Evolutionary conservation across 352 stramenopile genomes (phyloP).

Genomic region (Elongisporangium senticosum): DNA sequence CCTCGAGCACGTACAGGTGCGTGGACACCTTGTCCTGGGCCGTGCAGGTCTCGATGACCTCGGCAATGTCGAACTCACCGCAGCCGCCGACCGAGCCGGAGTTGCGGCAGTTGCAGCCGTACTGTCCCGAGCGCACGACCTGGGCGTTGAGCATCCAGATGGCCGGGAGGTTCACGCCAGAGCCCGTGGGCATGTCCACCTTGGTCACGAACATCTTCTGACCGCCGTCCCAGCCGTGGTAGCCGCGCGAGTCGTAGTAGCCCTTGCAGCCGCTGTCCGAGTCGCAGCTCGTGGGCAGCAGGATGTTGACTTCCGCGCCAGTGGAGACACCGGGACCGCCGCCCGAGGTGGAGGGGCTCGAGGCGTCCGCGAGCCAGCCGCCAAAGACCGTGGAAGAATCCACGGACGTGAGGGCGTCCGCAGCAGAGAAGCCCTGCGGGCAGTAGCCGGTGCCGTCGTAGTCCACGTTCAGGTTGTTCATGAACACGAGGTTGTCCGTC

Average conservation of each 20-base stretch:
- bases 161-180: constrained; percentile 46
- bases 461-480: constrained; percentile 62
- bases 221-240: constrained; percentile 66
- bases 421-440: constrained; percentile 37
- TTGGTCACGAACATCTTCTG: constrained; percentile 80
- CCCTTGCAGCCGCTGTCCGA: constrained; percentile 42
- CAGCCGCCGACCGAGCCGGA: constrained; percentile 46
- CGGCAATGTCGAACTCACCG: constrained; percentile 65
- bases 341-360: constrained; percentile 26
- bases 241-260: constrained; percentile 63
- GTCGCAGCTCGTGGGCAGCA: constrained; percentile 47
- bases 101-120: constrained; percentile 73
- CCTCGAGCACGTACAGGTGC: constrained; percentile 78
- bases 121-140: constrained; percentile 61
- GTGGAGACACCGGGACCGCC: constrained; percentile 52
- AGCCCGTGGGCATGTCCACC: constrained; percentile 48
- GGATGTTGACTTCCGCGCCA: constrained; percentile 73
- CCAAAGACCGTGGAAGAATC: constrained; percentile 30
- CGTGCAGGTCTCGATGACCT: constrained; percentile 68
- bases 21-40: constrained; percentile 49
- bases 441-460: constrained; percentile 36
- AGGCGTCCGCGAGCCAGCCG: constrained; percentile 44
- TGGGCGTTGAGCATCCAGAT: constrained; percentile 82
- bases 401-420: constrained; percentile 19
- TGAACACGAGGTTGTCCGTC: constrained; percentile 49